phyloP scores from a whole-genome alignment of 495 filamentous ascomycete genomes.

The Xylaria scruposa region DNA sequence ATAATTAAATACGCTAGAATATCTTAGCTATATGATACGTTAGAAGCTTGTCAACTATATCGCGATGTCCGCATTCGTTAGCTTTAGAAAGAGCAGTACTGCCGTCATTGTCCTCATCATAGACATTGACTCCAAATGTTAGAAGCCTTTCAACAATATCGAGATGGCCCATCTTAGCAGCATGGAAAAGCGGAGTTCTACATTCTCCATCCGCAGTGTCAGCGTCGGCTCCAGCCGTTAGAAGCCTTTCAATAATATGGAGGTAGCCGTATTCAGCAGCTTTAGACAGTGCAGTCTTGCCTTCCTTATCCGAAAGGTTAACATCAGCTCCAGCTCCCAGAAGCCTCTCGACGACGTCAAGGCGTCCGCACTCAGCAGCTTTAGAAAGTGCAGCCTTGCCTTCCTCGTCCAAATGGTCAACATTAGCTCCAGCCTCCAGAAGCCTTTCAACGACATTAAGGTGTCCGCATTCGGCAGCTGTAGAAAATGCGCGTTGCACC shows the following conservation, averaged over 20 bases:
- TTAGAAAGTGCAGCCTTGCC: neutral
- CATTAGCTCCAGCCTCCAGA: neutral
- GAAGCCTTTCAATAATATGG: neutral
- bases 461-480: neutral
- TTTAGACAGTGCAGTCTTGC: neutral
- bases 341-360: neutral
- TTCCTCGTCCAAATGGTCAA: neutral
- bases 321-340: neutral
- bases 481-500: neutral
- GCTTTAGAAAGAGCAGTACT: too few relatives aligned
- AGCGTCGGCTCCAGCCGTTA: neutral
- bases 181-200: neutral
- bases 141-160: neutral
- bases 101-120: too few relatives aligned
- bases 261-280: neutral
- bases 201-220: neutral
- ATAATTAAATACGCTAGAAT: too few relatives aligned
- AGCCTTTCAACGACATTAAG: neutral
- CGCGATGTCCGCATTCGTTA: too few relatives aligned
- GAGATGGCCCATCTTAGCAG: too few relatives aligned
- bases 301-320: neutral
- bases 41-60: too few relatives aligned
- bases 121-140: too few relatives aligned
- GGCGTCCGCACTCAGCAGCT: neutral
- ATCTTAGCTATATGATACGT: too few relatives aligned